A percentile compares a stretch with the other conserved stretches of the same genome.
Conservation (phyloP, 75 land plant genomes). For the Picea sitchensis region DNA sequence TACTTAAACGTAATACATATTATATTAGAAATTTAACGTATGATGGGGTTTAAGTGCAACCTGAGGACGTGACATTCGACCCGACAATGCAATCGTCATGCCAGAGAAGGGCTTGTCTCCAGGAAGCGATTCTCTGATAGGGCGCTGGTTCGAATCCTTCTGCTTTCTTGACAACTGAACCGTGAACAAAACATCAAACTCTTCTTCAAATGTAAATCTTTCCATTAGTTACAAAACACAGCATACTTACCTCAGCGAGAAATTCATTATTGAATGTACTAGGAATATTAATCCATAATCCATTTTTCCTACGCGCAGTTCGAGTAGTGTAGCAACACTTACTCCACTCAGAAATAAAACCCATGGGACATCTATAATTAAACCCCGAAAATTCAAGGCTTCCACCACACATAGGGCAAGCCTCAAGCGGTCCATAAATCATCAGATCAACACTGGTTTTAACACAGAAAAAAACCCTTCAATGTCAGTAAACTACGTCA, state of each 20-base stretch:
- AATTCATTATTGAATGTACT: no score
- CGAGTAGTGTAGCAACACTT: conserved; percentile 41
- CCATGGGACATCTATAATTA: conserved; percentile 36
- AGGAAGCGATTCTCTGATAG: conserved; percentile 13
- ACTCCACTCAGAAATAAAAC: conserved; percentile 67
- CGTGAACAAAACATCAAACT: no score
- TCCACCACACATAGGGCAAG: conserved; percentile 53
- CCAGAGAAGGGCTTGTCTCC: conserved; percentile 53
- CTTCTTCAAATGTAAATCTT: no score
- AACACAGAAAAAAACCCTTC: background rate
- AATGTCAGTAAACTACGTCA: background rate
- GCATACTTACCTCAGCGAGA: no score
- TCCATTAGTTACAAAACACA: no score
- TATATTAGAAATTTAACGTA: background rate
- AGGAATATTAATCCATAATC: no score
- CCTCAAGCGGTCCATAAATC: conserved; percentile 54
- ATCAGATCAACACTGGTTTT: conserved; percentile 51
- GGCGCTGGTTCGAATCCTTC: conserved; percentile 33
- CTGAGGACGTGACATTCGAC: conserved; percentile 57
- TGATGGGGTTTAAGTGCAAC: conserved; percentile 15
- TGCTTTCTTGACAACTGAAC: conserved; percentile 20
- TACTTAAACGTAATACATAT: no score
- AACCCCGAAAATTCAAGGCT: conserved; percentile 33
- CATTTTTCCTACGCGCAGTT: conserved; percentile 35
- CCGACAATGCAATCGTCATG: conserved; percentile 57